Evolutionary conservation across 2,329 filamentous ascomycete genomes (phyloP).

Genomic region (Verticillium albo-atrum): DNA sequence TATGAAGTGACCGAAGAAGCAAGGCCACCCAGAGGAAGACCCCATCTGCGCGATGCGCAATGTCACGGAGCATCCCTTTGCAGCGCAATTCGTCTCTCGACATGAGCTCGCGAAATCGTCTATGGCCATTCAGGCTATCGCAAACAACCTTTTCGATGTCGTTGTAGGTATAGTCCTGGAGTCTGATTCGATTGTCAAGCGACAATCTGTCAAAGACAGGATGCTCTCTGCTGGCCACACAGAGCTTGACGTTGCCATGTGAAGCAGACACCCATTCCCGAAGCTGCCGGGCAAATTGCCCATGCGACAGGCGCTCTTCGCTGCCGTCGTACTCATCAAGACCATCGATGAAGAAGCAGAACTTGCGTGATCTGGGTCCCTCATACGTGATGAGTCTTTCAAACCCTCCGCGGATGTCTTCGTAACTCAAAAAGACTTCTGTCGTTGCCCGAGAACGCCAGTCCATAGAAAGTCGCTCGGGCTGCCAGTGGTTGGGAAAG

Average conservation of each 20-base stretch:
- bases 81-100: not conserved
- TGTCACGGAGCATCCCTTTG: not conserved
- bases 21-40: not conserved
- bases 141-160: not conserved
- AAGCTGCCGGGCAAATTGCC: not conserved
- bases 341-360: slow-evolving; percentile 1
- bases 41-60: not conserved
- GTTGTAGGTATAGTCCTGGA: not conserved
- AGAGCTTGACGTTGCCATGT: not conserved
- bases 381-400: not conserved
- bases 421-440: not conserved
- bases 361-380: too few species aligned
- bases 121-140: not conserved
- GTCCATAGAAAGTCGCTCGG: not conserved
- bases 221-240: not conserved
- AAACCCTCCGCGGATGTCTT: not conserved
- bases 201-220: not conserved
- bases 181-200: not conserved
- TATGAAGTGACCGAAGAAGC: not conserved
- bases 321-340: not conserved
- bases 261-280: not conserved
- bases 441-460: not conserved
- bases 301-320: not conserved
- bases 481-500: not conserved
- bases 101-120: not conserved